These are phyloP conservation scores for Nepenthes mirabilis DNA, from an alignment of 148 eudicot species.

Conservation along the genomic window DNA sequence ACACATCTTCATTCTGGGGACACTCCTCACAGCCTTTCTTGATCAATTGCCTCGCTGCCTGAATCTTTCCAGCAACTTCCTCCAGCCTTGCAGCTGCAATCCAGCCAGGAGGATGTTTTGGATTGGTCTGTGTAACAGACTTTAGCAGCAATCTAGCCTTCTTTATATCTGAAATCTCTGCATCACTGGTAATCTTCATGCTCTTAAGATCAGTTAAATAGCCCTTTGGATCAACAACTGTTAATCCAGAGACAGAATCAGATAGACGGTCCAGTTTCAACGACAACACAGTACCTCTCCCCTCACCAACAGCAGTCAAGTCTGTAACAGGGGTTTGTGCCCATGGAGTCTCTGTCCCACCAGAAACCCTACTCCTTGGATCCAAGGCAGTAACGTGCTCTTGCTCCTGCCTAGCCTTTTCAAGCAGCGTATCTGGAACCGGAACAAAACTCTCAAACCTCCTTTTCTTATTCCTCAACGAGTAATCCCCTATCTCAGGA, in stretches of 20 bases:
- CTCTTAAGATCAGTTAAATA: conserved; percentile 89
- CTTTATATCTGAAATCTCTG: conserved; percentile 85
- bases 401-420: conserved; percentile 92
- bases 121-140: conserved; percentile 75
- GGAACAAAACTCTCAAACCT: conserved; percentile 93
- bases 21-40: conserved; percentile 88
- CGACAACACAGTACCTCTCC: conserved; percentile 91
- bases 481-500: conserved; percentile 89
- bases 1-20: conserved; percentile 85
- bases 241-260: conserved; percentile 73
- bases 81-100: conserved; percentile 93
- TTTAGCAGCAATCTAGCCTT: conserved; percentile 80
- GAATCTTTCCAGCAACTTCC: conserved; percentile 89
- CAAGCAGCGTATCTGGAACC: conserved; percentile 76
- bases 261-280: conserved; percentile 79
- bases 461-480: conserved; percentile 79
- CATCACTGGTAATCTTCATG: conserved; percentile 96
- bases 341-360: conserved; percentile 93
- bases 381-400: conserved; percentile 89
- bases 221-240: conserved; percentile 91
- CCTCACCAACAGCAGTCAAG: conserved; percentile 96
- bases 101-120: conserved; percentile 96
- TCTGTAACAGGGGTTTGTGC: conserved; percentile 86
- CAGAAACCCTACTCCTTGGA: conserved; percentile 76
- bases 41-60: conserved; percentile 62